A percentile compares a stretch with the other conserved stretches of the same genome.
Evolutionary conservation across 1,284 basidiomycete species (phyloP).

Genomic region (Microstroma glucosiphilum): DNA sequence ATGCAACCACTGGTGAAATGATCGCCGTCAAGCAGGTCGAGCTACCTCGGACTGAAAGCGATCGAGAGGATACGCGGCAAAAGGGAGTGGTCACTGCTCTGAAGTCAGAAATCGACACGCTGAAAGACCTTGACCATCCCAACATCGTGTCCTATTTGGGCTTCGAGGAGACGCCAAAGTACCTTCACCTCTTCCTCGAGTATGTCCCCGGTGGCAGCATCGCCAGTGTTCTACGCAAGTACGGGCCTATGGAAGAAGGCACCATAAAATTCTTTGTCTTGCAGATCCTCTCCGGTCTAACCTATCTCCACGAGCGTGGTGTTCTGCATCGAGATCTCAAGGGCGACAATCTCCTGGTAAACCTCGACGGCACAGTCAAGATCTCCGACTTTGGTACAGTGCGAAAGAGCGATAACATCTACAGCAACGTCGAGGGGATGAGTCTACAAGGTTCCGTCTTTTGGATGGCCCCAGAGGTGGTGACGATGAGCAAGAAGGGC

Average conservation of each 20-base stretch:
- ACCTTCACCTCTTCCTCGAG: conserved; percentile 91
- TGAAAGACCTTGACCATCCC: conserved; percentile 93
- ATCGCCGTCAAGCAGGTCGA: conserved; percentile 99
- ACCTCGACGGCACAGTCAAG: conserved; percentile 57
- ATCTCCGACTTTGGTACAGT: conserved; percentile 58
- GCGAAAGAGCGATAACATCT: conserved; percentile 61
- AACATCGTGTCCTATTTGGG: conserved; percentile 96
- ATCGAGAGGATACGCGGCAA: conserved; percentile 81
- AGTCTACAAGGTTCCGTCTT: conserved; percentile 91
- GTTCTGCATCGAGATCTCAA: conserved; percentile 58
- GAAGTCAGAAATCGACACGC: conserved; percentile 78
- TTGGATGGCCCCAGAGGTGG: conserved; percentile 98
- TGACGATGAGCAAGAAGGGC: conserved; percentile 67
- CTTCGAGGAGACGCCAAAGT: conserved; percentile 74
- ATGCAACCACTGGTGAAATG: conserved; percentile 98
- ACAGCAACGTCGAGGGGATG: conserved; percentile 68
- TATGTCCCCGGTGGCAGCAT: conserved; percentile 97
- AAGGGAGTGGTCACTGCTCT: conserved; percentile 80
- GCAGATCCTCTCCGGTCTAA: conserved; percentile 85
- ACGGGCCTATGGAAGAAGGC: conserved; percentile 85
- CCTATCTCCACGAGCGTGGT: conserved; percentile 71
- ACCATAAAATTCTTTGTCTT: conserved; percentile 86
- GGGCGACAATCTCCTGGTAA: conserved; percentile 58
- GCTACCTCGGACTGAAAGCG: conserved; percentile 78
- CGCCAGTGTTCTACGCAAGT: conserved; percentile 81